Conservation (phyloP, 2,329 filamentous ascomycete species). For the Trichothecium roseum region DNA sequence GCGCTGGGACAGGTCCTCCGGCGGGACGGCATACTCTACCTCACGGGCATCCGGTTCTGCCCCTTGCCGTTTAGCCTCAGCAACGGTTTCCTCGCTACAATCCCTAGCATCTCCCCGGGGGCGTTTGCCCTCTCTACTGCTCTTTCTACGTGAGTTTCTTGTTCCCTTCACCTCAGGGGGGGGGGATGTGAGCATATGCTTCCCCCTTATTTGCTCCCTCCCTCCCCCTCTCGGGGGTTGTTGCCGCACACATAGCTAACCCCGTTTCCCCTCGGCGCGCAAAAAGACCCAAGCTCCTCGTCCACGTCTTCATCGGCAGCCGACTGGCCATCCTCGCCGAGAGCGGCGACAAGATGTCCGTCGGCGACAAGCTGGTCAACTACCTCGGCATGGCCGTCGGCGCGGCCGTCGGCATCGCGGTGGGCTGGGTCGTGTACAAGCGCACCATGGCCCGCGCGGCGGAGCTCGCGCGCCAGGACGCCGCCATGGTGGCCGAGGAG, state of each 20-base stretch:
- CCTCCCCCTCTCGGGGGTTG: too few relatives aligned
- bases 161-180: background rate
- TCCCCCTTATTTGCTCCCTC: background rate
- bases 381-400: constrained; percentile 72
- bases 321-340: constrained; percentile 77
- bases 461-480: constrained; percentile 41
- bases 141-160: constrained; percentile 46
- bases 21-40: constrained; percentile 77
- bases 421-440: constrained; percentile 79
- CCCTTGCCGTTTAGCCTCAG: constrained; percentile 86
- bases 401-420: constrained; percentile 57
- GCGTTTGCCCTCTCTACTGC: constrained; percentile 76
- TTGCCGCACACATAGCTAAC: too few relatives aligned
- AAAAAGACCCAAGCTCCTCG: constrained; percentile 69
- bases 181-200: too few relatives aligned
- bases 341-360: constrained; percentile 71
- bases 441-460: constrained; percentile 53
- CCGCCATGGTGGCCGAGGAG: constrained; percentile 15
- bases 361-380: constrained; percentile 68
- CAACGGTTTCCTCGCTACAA: constrained; percentile 89
- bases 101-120: constrained; percentile 71
- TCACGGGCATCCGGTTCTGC: constrained; percentile 87
- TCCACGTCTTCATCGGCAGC: constrained; percentile 87
- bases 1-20: constrained; percentile 82
- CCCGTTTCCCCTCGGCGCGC: too few relatives aligned